Percentiles rank a stretch among this genome's conserved stretches.
Conservation (phyloP, 345 rosid species). For the Lepidium didymum region DNA sequence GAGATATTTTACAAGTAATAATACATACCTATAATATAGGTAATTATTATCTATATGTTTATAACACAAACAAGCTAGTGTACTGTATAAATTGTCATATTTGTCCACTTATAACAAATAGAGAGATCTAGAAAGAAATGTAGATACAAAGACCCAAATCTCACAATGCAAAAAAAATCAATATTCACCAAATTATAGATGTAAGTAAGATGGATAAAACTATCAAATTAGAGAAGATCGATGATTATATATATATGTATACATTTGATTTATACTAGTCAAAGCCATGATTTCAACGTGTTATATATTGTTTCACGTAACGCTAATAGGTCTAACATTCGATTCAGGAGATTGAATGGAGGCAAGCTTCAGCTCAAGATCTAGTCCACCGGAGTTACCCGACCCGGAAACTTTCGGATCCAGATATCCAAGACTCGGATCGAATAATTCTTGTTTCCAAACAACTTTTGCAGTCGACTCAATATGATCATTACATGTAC, state of each 20-base stretch:
- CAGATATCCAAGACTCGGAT: neutral
- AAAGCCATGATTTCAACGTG: neutral
- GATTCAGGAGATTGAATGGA: slow-evolving; percentile 17
- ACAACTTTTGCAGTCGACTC: slow-evolving; percentile 12
- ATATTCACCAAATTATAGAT: neutral
- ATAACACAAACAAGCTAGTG: neutral
- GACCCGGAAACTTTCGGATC: slow-evolving; percentile 3
- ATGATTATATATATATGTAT: neutral
- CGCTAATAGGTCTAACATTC: slow-evolving; percentile 22
- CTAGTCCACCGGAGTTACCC: slow-evolving; percentile 16
- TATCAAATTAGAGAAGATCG: neutral
- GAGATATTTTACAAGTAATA: too few relatives aligned
- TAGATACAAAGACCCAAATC: neutral
- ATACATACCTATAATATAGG: too few relatives aligned
- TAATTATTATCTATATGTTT: too few relatives aligned
- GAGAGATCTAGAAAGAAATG: neutral
- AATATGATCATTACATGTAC: slow-evolving; percentile 1
- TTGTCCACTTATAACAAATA: neutral
- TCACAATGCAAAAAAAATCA: neutral
- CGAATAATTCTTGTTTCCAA: slow-evolving; percentile 14
- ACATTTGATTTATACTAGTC: neutral
- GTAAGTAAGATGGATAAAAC: neutral
- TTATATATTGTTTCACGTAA: slow-evolving; percentile 12
- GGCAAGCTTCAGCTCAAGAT: slow-evolving; percentile 30
- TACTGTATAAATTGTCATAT: neutral